Evolutionary conservation across 2,329 filamentous ascomycete species (phyloP).

Genomic region (Pestalotiopsis sp.): DNA sequence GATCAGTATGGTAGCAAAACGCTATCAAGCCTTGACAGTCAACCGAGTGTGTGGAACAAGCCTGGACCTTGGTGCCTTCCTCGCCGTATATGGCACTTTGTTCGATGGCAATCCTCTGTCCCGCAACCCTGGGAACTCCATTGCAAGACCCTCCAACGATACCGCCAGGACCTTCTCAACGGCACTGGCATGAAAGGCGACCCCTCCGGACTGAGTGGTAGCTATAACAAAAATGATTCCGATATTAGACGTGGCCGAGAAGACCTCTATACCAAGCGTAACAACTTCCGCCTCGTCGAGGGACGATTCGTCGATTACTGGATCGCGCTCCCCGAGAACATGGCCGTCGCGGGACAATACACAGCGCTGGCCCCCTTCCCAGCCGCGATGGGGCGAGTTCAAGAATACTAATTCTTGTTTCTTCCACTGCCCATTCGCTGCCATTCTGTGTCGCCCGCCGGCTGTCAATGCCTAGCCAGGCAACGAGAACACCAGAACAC

Average conservation of each 20-base stretch:
- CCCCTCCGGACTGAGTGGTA: slow-evolving; percentile 24
- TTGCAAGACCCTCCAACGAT: slow-evolving; percentile 29
- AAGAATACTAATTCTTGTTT: slow-evolving; percentile 31
- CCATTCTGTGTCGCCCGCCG: slow-evolving; percentile 26
- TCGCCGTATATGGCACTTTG: slow-evolving; percentile 43
- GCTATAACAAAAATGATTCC: slow-evolving; percentile 26
- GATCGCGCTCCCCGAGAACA: slow-evolving; percentile 8
- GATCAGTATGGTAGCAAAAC: neutral
- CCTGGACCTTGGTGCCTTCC: slow-evolving; percentile 36
- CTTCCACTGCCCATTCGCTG: slow-evolving; percentile 26
- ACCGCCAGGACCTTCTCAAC: slow-evolving; percentile 6
- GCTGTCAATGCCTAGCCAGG: slow-evolving; percentile 6
- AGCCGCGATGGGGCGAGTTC: slow-evolving; percentile 25
- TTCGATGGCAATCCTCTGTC: slow-evolving; percentile 38
- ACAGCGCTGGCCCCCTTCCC: slow-evolving; percentile 17
- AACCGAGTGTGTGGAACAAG: slow-evolving; percentile 44
- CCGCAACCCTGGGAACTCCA: slow-evolving; percentile 39
- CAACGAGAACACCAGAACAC: too few species aligned
- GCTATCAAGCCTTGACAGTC: slow-evolving; percentile 4
- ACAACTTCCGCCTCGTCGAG: slow-evolving; percentile 8
- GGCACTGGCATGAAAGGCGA: slow-evolving; percentile 18
- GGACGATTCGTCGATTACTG: slow-evolving; percentile 1
- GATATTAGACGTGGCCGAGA: slow-evolving; percentile 24
- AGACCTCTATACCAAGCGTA: slow-evolving; percentile 25
- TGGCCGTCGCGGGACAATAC: slow-evolving; percentile 17